Evolutionary conservation across 768 basidiomycete species (phyloP), one percentile per base, ranked within the genome.

Genomic region (Botryobasidium botryosum): DNA sequence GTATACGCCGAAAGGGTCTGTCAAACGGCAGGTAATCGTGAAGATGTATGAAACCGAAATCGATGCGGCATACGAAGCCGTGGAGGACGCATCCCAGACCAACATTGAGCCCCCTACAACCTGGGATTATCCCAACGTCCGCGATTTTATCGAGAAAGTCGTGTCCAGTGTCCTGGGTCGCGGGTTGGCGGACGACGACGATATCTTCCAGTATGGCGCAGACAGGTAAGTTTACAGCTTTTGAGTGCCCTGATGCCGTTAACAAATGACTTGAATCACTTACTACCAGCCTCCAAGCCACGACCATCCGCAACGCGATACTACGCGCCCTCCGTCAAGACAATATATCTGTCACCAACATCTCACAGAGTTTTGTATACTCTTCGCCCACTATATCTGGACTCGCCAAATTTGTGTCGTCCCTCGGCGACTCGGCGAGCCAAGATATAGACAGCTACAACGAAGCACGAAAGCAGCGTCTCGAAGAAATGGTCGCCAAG

Each of bases 241-340:
- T 20, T 21, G 20, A 20, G 6, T 5, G 12, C 36, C 6, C 26
- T 12, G 20, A 15, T 23, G 5, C 18, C n/a, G n/a, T n/a, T n/a
- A n/a, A n/a, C n/a, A n/a, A n/a, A n/a, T 20, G 13, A 15, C 20
- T 36, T 26, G 27, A 13, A 13, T 44, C 25, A 23, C 23, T 5
- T 45, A 18, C 20, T 43, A n/a, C 32, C 32, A 70, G 69, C 43
- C 39, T 68, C 4, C 59, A 63, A 50, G 62, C 62, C 17, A 66
- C 64, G 0, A 63, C 61, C 54, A 64, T 68, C 24, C 62, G 65
- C 2, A 62, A 65, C 41, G 54, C 59, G 18, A 51, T 70, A n/a
- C 49, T 68, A 7, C 59, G 56, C 17, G 45, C 49, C 5, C 57
- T 59, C 13, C 50, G 68, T 3, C 59, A 55, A n/a, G 45, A 48